A percentile compares a stretch with the other conserved stretches of the same genome.
Evolutionary conservation across 805 yeast genomes (phyloP).

Genomic region (Jamesozyma piceae): DNA sequence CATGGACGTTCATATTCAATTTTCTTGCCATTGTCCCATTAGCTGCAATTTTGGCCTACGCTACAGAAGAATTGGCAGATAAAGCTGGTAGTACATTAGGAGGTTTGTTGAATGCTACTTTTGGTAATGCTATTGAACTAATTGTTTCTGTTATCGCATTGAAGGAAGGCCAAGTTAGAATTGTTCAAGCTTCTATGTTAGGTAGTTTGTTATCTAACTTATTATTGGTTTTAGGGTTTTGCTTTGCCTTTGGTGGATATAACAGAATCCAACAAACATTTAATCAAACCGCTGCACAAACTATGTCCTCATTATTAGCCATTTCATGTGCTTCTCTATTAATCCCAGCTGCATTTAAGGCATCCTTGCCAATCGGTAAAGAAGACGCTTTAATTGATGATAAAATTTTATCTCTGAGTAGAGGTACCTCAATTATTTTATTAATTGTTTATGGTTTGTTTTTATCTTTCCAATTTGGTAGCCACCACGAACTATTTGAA

Average conservation of each 20-base stretch:
- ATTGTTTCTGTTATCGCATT: slow-evolving; percentile 90
- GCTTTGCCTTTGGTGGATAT: slow-evolving; percentile 88
- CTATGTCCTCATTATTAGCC: slow-evolving; percentile 91
- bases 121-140: slow-evolving; percentile 95
- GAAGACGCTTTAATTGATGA: slow-evolving; percentile 29
- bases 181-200: slow-evolving; percentile 95
- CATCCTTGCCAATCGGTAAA: slow-evolving; percentile 47
- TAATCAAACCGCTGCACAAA: slow-evolving; percentile 95
- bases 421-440: slow-evolving; percentile 78
- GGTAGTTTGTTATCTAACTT: slow-evolving; percentile 88
- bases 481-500: slow-evolving; percentile 74
- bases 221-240: slow-evolving; percentile 86
- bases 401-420: slow-evolving; percentile 61
- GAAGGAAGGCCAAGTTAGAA: slow-evolving; percentile 74
- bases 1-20: slow-evolving; percentile 57
- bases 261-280: slow-evolving; percentile 78
- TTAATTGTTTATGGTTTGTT: slow-evolving; percentile 69
- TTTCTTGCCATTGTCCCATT: slow-evolving; percentile 87
- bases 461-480: slow-evolving; percentile 77
- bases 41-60: slow-evolving; percentile 81
- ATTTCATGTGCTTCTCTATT: slow-evolving; percentile 80
- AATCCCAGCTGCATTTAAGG: slow-evolving; percentile 94
- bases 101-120: slow-evolving; percentile 89
- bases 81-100: slow-evolving; percentile 89
- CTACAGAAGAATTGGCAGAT: slow-evolving; percentile 85